Conservation (phyloP, 2,329 filamentous ascomycete species). For the Pseudogymnoascus sp. region DNA sequence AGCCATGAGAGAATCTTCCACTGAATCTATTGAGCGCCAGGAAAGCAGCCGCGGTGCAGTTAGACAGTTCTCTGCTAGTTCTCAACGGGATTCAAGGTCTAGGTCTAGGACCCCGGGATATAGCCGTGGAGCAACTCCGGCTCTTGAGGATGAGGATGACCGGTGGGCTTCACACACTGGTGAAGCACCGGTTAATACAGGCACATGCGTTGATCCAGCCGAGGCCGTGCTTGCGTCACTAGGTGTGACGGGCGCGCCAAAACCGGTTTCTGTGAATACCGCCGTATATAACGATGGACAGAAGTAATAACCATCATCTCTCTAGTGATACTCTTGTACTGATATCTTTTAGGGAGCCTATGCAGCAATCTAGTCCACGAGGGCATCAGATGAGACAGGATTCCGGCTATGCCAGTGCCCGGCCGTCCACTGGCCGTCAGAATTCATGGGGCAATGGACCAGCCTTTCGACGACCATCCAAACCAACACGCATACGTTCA, state of each 20-base stretch:
- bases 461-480: neutral
- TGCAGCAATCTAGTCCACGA: constrained; percentile 13
- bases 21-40: neutral
- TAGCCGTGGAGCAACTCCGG: neutral
- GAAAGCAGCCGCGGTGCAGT: neutral
- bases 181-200: constrained; percentile 19
- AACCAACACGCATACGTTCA: neutral
- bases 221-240: constrained; percentile 29
- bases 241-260: constrained; percentile 30
- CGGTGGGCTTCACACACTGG: constrained; percentile 27
- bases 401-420: constrained; percentile 25
- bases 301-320: neutral
- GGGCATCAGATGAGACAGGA: constrained; percentile 20
- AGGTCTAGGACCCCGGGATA: neutral
- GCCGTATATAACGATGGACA: neutral
- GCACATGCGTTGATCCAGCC: constrained; percentile 20
- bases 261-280: constrained; percentile 20
- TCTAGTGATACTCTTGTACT: neutral
- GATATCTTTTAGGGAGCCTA: neutral
- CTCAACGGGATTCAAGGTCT: neutral
- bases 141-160: constrained; percentile 15
- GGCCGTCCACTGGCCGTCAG: constrained; percentile 23
- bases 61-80: neutral
- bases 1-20: neutral
- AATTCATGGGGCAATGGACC: neutral